These are phyloP conservation scores for Cubamyces sp. DNA, from an alignment of 768 basidiomycete species.

Conservation along the genomic window DNA sequence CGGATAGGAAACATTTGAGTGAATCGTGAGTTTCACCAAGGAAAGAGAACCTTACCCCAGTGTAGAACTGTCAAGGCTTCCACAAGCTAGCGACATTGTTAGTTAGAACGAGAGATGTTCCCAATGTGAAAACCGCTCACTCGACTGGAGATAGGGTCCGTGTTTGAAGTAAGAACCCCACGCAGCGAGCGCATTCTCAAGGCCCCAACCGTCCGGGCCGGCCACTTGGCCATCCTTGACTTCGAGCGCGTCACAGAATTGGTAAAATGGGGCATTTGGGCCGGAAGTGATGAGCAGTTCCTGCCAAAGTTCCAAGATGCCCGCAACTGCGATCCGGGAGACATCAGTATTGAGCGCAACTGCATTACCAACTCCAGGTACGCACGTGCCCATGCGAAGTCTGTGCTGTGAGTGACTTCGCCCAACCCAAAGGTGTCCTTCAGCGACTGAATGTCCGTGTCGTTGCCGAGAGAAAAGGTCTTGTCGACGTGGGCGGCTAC, in stretches of 20 bases:
- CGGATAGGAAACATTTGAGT: neutral
- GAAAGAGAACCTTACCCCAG: slow-evolving; percentile 28
- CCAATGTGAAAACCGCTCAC: neutral
- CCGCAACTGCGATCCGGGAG: slow-evolving; percentile 32
- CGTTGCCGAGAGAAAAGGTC: slow-evolving; percentile 52
- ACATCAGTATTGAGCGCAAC: neutral
- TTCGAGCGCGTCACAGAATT: slow-evolving; percentile 71
- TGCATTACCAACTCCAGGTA: slow-evolving; percentile 3
- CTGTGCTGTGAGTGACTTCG: slow-evolving; percentile 58
- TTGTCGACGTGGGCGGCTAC: slow-evolving; percentile 65
- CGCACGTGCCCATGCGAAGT: slow-evolving; percentile 62
- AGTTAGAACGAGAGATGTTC: slow-evolving; percentile 40
- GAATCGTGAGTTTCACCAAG: neutral
- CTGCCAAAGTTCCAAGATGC: slow-evolving; percentile 74
- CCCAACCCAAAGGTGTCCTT: slow-evolving; percentile 63
- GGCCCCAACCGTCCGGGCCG: slow-evolving; percentile 60
- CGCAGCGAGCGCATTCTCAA: slow-evolving; percentile 60
- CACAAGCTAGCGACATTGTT: slow-evolving; percentile 55
- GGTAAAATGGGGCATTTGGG: slow-evolving; percentile 47
- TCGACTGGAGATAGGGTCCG: slow-evolving; percentile 49
- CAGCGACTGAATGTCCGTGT: slow-evolving; percentile 52
- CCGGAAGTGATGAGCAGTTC: slow-evolving; percentile 55
- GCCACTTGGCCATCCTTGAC: slow-evolving; percentile 59
- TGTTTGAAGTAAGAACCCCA: slow-evolving; percentile 64
- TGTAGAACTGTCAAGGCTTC: no score